A percentile compares a stretch with the other conserved stretches of the same genome.
phyloP scores from a whole-genome alignment of 2,329 filamentous ascomycete genomes.

The Cercospora beticola region DNA sequence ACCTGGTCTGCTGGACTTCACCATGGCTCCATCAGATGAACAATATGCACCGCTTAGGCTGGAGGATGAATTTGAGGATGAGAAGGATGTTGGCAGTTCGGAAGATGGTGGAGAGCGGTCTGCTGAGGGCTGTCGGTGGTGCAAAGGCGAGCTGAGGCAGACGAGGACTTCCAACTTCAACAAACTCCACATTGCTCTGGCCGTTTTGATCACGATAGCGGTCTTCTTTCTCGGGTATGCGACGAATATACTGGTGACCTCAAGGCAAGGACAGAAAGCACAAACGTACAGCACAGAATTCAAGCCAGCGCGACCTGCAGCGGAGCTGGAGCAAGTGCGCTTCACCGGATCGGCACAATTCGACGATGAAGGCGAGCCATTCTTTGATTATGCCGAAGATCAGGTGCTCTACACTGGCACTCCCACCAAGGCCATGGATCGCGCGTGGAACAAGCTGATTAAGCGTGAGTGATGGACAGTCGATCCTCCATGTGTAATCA shows the following conservation, averaged over 20 bases:
- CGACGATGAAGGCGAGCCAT: slow-evolving; percentile 12
- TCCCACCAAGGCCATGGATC: slow-evolving; percentile 5
- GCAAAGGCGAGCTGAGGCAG: neutral
- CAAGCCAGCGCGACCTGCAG: neutral
- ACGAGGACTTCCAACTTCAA: neutral
- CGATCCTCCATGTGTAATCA: neutral
- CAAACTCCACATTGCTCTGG: neutral
- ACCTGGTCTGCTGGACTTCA: neutral
- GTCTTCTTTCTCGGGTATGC: neutral
- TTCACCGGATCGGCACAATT: slow-evolving; percentile 10
- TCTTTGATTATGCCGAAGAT: neutral
- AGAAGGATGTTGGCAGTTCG: neutral
- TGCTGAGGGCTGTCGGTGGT: neutral
- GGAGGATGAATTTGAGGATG: slow-evolving; percentile 3
- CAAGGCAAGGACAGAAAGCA: neutral
- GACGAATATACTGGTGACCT: neutral
- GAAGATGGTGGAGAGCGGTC: neutral
- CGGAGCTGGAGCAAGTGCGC: slow-evolving; percentile 2
- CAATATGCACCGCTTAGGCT: neutral
- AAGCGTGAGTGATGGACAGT: neutral
- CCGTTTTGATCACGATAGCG: neutral
- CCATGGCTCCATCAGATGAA: neutral
- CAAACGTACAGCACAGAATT: slow-evolving; percentile 4
- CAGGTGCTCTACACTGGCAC: slow-evolving; percentile 5
- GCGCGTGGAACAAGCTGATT: slow-evolving; percentile 11